phyloP scores from a whole-genome alignment of 2,329 filamentous ascomycete species.

The Colletotrichum spinosum region DNA sequence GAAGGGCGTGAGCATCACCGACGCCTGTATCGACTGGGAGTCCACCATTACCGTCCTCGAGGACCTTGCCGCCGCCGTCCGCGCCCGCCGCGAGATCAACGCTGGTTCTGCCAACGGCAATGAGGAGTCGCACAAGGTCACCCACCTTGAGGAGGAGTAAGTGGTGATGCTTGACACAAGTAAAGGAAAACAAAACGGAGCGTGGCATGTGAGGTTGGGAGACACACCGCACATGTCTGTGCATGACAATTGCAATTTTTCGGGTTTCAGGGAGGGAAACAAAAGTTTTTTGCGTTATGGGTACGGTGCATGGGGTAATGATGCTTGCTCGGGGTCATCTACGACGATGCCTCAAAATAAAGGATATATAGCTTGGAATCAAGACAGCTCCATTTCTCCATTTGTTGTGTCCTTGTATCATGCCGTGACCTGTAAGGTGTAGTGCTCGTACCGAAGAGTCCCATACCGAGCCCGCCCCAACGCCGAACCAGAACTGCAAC shows the following conservation, averaged over 20 bases:
- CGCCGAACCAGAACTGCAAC: no score
- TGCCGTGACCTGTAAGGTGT: neutral
- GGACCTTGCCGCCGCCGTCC: constrained; percentile 85
- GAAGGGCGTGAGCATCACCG: constrained; percentile 94
- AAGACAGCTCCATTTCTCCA: constrained; percentile 15
- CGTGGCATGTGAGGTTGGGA: no score
- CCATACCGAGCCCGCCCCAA: no score
- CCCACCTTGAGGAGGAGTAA: constrained; percentile 65
- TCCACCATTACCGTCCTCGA: constrained; percentile 84
- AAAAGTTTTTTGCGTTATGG: constrained; percentile 25
- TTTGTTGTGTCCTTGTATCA: neutral
- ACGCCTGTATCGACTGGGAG: constrained; percentile 96
- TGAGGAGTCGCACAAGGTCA: constrained; percentile 52
- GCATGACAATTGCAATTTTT: no score
- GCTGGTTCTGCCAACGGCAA: constrained; percentile 48
- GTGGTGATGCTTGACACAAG: neutral
- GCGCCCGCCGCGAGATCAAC: constrained; percentile 73
- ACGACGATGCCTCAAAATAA: neutral
- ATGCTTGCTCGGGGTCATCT: constrained; percentile 9
- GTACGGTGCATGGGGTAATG: constrained; percentile 28
- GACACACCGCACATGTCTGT: no score
- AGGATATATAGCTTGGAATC: constrained; percentile 18
- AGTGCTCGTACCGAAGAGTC: no score
- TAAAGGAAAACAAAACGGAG: neutral
- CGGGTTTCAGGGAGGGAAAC: no score